Percentiles rank a stretch among this genome's conserved stretches.
phyloP scores from a whole-genome alignment of 2,329 filamentous ascomycete genomes.

The Sporothrix humicola region DNA sequence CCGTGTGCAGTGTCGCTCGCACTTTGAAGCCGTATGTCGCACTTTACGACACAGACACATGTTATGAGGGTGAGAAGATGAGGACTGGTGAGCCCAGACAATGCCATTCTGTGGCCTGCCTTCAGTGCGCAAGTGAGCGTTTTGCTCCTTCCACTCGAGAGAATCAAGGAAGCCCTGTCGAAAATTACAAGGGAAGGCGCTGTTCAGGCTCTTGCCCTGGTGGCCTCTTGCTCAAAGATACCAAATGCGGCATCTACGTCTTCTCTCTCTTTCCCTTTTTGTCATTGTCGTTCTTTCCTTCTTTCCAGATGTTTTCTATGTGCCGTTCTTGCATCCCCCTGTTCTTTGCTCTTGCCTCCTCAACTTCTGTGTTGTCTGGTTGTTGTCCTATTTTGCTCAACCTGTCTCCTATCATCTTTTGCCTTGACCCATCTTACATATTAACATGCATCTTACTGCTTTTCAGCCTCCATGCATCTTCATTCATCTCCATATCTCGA shows the following conservation, averaged over 20 bases:
- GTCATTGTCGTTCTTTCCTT: not conserved
- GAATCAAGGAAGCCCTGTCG: not conserved
- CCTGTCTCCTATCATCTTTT: no score
- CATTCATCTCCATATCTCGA: no score
- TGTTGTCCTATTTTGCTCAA: no score
- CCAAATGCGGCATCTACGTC: not conserved
- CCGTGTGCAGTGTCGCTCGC: constrained; percentile 1
- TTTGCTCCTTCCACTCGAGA: not conserved
- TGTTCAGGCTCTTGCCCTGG: not conserved
- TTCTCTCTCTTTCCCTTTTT: constrained; percentile 4
- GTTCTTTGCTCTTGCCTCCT: no score
- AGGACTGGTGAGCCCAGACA: not conserved
- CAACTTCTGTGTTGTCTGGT: no score
- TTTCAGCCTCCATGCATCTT: no score
- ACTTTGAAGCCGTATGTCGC: not conserved
- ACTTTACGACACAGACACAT: no score
- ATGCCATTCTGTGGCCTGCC: not conserved
- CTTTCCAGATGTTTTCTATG: no score
- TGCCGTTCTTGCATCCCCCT: not conserved
- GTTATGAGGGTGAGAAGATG: not conserved
- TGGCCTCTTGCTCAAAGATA: not conserved
- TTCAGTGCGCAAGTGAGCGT: not conserved
- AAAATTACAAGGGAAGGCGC: not conserved
- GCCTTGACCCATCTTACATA: no score
- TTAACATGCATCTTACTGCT: no score